These are phyloP conservation scores for Chlamydomonas sp. DNA, from an alignment of 139 green algal genomes.

Conservation along the genomic window DNA sequence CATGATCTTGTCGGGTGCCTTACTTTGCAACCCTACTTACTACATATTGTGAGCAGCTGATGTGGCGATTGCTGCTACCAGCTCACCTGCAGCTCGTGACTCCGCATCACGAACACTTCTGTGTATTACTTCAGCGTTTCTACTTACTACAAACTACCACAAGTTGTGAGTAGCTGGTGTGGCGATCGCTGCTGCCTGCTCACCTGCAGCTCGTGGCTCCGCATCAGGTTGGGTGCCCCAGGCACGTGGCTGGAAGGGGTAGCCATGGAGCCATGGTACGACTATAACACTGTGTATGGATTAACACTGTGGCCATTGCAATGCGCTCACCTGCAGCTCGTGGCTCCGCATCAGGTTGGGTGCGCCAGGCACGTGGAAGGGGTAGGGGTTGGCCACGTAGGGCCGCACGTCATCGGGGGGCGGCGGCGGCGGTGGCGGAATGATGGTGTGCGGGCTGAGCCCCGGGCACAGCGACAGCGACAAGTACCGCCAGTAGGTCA, in stretches of 20 bases:
- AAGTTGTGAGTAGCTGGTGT: no score
- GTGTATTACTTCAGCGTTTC: no score
- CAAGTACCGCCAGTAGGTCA: not conserved
- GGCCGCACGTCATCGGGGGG: not conserved
- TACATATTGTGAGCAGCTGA: no score
- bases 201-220: not conserved
- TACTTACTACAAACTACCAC: no score
- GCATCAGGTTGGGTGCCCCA: not conserved
- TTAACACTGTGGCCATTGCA: no score
- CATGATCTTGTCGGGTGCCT: no score
- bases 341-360: constrained; percentile 13
- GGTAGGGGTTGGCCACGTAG: not conserved
- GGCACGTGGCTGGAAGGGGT: not conserved
- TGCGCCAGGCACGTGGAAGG: not conserved
- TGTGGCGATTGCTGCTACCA: no score
- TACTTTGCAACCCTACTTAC: no score
- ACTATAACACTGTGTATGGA: no score
- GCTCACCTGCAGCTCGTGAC: no score
- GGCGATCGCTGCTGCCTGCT: not conserved
- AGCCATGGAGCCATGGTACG: not conserved
- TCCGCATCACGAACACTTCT: no score
- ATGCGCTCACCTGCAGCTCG: constrained; percentile 7
- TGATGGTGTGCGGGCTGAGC: no score
- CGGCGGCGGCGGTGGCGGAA: not conserved
- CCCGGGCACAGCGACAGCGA: not conserved